Conservation (phyloP, 805 yeast species). For the Wickerhamiella siamensis region DNA sequence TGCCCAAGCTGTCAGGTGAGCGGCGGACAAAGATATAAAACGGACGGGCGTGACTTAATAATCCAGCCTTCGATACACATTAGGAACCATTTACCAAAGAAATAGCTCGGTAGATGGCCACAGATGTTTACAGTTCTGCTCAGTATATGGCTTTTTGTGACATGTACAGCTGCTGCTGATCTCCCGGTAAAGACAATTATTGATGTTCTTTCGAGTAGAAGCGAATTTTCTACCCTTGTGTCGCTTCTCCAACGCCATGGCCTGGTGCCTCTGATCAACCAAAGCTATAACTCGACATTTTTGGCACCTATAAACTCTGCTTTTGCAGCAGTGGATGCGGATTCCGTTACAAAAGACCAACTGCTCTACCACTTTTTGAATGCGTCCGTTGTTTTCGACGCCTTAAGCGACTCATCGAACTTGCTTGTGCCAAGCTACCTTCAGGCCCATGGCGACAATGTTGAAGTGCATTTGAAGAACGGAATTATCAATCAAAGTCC, state of each 20-base stretch:
- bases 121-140: too few species aligned
- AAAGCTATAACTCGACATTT: constrained; percentile 48
- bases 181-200: constrained; percentile 28
- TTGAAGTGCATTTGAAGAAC: constrained; percentile 9
- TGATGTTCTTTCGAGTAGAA: constrained; percentile 52
- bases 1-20: too few species aligned
- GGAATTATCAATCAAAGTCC: constrained; percentile 12
- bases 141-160: neutral
- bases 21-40: too few species aligned
- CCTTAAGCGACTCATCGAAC: constrained; percentile 2
- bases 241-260: constrained; percentile 47
- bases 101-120: too few species aligned
- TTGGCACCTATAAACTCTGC: constrained; percentile 76
- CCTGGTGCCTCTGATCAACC: constrained; percentile 46
- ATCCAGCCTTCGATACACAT: too few species aligned
- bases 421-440: constrained; percentile 7
- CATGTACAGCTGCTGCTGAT: neutral
- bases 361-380: constrained; percentile 25
- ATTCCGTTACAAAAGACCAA: constrained; percentile 12
- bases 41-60: too few species aligned
- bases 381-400: constrained; percentile 9
- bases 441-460: constrained; percentile 12
- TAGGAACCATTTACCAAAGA: too few species aligned
- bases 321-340: constrained; percentile 27
- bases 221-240: constrained; percentile 51